Percentiles rank a stretch among this genome's conserved stretches.
Conservation (phyloP, 2,329 filamentous ascomycete genomes). For the Phoma sp. region DNA sequence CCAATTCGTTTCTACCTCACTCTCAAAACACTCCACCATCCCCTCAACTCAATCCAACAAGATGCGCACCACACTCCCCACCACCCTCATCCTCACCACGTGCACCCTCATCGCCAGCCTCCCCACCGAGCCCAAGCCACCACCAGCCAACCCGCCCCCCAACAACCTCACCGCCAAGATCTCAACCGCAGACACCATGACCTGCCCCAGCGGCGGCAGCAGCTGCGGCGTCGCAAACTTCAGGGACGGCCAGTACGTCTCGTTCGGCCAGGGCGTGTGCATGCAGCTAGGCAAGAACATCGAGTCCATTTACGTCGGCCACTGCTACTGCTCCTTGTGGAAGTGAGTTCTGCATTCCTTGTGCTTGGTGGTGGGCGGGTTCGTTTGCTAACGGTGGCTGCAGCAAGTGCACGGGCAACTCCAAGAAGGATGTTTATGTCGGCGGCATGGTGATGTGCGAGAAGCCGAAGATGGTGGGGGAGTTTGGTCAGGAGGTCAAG, state of each 20-base stretch:
- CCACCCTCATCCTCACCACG: constrained; percentile 2
- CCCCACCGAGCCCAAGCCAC: background rate
- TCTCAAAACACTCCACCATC: background rate
- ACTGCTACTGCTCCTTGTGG: constrained; percentile 19
- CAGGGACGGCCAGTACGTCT: background rate
- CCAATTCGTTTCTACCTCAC: background rate
- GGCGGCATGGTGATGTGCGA: constrained; percentile 19
- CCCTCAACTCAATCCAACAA: background rate
- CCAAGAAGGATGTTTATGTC: constrained; percentile 4
- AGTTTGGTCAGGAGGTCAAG: constrained; percentile 1
- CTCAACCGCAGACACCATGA: background rate
- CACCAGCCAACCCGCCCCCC: background rate
- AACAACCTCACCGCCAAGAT: background rate
- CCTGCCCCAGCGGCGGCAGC: background rate
- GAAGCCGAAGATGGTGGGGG: background rate
- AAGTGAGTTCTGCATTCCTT: background rate
- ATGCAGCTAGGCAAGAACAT: constrained; percentile 6
- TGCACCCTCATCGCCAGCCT: background rate
- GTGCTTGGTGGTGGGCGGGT: background rate
- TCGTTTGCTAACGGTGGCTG: background rate
- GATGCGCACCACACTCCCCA: constrained; percentile 1
- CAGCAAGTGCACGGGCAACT: constrained; percentile 7
- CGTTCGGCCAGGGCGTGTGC: constrained; percentile 12
- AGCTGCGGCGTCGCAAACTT: constrained; percentile 12
- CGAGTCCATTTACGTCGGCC: constrained; percentile 11